Base-by-base conservation (phyloP, 2,329 filamentous ascomycete genomes). In the Cercospora sp. region DNA sequence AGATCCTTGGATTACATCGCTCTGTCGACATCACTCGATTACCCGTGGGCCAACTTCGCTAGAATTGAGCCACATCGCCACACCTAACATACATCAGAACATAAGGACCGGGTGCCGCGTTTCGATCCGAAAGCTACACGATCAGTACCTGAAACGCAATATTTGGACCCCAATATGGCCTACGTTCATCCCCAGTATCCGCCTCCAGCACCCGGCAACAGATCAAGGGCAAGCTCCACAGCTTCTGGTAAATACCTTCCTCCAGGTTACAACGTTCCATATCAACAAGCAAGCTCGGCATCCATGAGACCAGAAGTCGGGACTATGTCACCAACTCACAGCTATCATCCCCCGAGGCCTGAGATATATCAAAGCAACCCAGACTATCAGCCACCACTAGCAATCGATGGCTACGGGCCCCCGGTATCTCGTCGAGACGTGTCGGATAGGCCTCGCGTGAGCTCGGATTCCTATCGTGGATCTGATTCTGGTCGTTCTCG, bases 201-300 rank as follows among this genome's bases (percentile, higher is more conserved):
- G 28, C 63, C 33, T 48, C 51, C 62, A 57, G 23, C 42, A 12
- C 26, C 33, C 28, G 36, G 23, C n/a, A 55, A 45, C 20, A 57
- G 66, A 12, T 57, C 66, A 59, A 33, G 66, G 12, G 66, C 57
- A 42, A 67, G 62, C 58, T 67, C 61, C 28, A 53, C 62, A 23
- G 66, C 61, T 2, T 67, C 66, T 55, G 63, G 61, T 45, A 67
- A 20, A 67, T 67, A 67, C 26, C 9, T 67, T 13, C 66, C 66
- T 26, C 39, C 57, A 31, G 57, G 28, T 10, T 64, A 64, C 30
- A 57, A 60, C 10, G 28, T 48, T 59, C 36, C 31, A 18, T 28
- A 33, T 28, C 63, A 65, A 31, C 23, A 58, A 12, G 18, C 45
- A 31, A 60, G 26, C 23, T 30, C 51, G 16, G 30, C 51, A 30